phyloP scores from a whole-genome alignment of 2,329 filamentous ascomycete genomes.

The Fusarium pseudonygamai region DNA sequence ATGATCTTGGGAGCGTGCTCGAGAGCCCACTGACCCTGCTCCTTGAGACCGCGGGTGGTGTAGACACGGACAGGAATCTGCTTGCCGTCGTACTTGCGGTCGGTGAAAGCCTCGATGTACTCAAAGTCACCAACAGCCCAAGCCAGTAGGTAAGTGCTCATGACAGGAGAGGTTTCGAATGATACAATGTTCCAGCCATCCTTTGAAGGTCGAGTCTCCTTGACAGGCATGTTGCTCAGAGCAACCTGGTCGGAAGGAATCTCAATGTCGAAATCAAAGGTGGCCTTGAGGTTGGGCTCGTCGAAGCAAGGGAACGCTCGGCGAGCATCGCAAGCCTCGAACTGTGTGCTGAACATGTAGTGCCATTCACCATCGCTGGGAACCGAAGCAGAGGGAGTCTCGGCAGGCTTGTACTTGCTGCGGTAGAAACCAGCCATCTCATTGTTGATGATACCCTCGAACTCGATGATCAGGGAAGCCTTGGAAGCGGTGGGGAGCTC shows the following conservation, averaged over 20 bases:
- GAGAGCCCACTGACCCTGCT: constrained; percentile 89
- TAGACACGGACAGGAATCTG: constrained; percentile 94
- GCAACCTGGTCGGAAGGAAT: constrained; percentile 88
- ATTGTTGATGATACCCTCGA: constrained; percentile 86
- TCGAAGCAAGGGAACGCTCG: constrained; percentile 98
- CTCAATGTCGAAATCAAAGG: constrained; percentile 93
- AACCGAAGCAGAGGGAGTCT: constrained; percentile 77
- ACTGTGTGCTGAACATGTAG: constrained; percentile 93
- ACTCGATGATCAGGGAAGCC: constrained; percentile 74
- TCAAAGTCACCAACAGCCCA: constrained; percentile 98
- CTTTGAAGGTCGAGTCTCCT: constrained; percentile 66
- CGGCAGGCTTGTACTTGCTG: constrained; percentile 88
- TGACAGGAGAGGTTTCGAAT: constrained; percentile 86
- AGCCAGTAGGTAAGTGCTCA: constrained; percentile 91
- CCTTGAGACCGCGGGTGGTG: constrained; percentile 91
- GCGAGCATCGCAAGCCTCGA: constrained; percentile 95
- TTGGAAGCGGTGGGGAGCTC: constrained; percentile 75
- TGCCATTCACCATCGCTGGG: constrained; percentile 75
- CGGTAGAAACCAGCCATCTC: constrained; percentile 94
- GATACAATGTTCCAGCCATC: constrained; percentile 77
- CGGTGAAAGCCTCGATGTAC: constrained; percentile 91
- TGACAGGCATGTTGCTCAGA: constrained; percentile 95
- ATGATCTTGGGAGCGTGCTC: constrained; percentile 93
- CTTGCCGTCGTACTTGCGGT: constrained; percentile 90
- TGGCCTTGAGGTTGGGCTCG: constrained; percentile 95